Base-by-base conservation (phyloP, 306 rosid genomes). In the Trifolium dubium region DNA sequence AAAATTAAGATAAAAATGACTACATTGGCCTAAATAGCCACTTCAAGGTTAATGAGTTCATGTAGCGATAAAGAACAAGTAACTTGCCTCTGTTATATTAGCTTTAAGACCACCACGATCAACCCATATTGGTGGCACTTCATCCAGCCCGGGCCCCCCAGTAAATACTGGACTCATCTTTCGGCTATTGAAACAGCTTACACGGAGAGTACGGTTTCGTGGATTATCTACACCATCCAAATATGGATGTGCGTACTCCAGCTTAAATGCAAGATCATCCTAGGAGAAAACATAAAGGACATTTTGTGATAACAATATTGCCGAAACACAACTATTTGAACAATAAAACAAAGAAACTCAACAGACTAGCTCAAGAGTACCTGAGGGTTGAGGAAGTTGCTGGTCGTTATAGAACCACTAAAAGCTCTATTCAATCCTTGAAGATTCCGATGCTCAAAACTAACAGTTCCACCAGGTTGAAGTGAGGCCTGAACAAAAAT, bases 241-340 rank as follows among this genome's bases (percentile, higher is more conserved):
- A 81, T 94, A 94, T 3, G 99, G 99, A 83, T 94, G 97, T 15
- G 73, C 93, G 30, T 94, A 94, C 84, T 94, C 97, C n/a, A 94
- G 87, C 86, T 92, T 94, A 75, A 94, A 94, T 59, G 96, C 88
- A 79, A 94, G 96, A 81, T 89, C 97, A 77, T 92, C 99, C 99
- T 94, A 81, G 30, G 67, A 65, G 64, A 77, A 80, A 74, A 61
- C 29, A 78, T 12, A 40, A 68, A 11, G 50, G 46, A 30, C 56
- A 74, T 62, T 40, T 71, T 41, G 69, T 13, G 67, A 76, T 63
- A 39, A 66, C 68, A 47, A 76, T 9, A 31, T 9, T 28, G 69
- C 46, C 18, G 8, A 62, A 53, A 54, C 5, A 64, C 30, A 31
- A 37, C 30, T 14, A 80, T 67, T 67, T 41, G 10, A 10, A 66